Percentiles rank a stretch among this genome's conserved stretches.
phyloP scores from a whole-genome alignment of 108 stramenopile genomes.

The Nitzschia sp. region DNA sequence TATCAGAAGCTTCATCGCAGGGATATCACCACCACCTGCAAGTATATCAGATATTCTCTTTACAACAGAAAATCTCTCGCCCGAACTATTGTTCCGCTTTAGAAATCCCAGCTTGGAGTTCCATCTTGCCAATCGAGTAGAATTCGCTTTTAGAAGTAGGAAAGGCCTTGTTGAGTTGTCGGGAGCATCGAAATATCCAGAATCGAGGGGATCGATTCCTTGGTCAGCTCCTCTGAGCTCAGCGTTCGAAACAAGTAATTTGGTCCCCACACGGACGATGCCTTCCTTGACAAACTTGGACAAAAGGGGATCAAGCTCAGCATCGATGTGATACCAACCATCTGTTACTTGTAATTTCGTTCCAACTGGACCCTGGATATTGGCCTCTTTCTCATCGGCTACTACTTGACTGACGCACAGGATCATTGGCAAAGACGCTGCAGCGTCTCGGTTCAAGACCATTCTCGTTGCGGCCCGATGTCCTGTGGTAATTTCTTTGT shows the following conservation, averaged over 20 bases:
- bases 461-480: conserved; percentile 67
- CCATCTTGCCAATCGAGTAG: conserved; percentile 78
- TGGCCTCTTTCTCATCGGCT: not conserved
- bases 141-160: conserved; percentile 62
- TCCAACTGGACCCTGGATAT: not conserved
- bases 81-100: not conserved
- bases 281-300: conserved; percentile 34
- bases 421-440: conserved; percentile 52
- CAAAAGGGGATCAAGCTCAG: conserved; percentile 52
- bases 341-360: conserved; percentile 69
- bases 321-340: conserved; percentile 82
- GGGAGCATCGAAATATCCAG: conserved; percentile 34
- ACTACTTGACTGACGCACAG: conserved; percentile 48
- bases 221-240: conserved; percentile 66
- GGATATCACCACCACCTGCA: conserved; percentile 66
- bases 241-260: conserved; percentile 68
- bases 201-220: conserved; percentile 84
- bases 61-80: conserved; percentile 34
- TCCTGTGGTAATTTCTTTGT: conserved; percentile 57
- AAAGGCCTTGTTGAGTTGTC: conserved; percentile 24
- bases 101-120: conserved; percentile 81
- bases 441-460: conserved; percentile 75
- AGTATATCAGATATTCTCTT: conserved; percentile 59
- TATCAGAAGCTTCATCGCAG: conserved; percentile 60
- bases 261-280: conserved; percentile 69